Percentiles rank a stretch among this genome's conserved stretches.
phyloP scores from a whole-genome alignment of 2,329 filamentous ascomycete genomes.

The Amauroascus niger region DNA sequence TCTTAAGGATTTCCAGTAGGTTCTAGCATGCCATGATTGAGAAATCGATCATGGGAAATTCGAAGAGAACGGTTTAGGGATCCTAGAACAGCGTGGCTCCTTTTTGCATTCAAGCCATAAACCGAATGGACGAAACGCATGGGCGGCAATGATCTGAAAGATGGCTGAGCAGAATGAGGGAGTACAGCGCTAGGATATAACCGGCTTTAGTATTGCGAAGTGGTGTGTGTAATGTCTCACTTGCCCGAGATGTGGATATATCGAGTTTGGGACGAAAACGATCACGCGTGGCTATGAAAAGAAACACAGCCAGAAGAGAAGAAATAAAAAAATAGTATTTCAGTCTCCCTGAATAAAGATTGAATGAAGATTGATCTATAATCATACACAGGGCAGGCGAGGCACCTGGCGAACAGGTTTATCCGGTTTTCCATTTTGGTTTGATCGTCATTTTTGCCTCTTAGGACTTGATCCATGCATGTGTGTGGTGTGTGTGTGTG shows the following conservation, averaged over 20 bases:
- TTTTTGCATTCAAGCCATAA: background rate
- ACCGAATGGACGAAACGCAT: background rate
- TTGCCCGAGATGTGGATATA: background rate
- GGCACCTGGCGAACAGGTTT: too few relatives aligned
- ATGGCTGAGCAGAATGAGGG: background rate
- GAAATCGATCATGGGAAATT: background rate
- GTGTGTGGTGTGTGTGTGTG: too few relatives aligned
- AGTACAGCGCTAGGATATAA: background rate
- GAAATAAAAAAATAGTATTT: too few relatives aligned
- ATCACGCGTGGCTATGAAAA: background rate
- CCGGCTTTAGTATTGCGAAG: slow-evolving; percentile 1
- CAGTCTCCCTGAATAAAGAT: too few relatives aligned
- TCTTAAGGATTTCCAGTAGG: background rate
- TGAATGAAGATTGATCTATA: too few relatives aligned
- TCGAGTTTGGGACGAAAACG: background rate
- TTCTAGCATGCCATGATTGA: background rate
- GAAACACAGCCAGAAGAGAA: background rate
- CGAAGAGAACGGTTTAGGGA: background rate
- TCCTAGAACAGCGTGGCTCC: background rate
- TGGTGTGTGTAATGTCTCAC: slow-evolving; percentile 9
- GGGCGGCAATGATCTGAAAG: background rate
- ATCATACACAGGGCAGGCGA: too few relatives aligned
- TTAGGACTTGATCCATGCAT: too few relatives aligned
- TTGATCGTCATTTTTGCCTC: too few relatives aligned
- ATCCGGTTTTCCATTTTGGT: too few relatives aligned